Conservation (phyloP, 306 rosid species). For the Vigna radiata region DNA sequence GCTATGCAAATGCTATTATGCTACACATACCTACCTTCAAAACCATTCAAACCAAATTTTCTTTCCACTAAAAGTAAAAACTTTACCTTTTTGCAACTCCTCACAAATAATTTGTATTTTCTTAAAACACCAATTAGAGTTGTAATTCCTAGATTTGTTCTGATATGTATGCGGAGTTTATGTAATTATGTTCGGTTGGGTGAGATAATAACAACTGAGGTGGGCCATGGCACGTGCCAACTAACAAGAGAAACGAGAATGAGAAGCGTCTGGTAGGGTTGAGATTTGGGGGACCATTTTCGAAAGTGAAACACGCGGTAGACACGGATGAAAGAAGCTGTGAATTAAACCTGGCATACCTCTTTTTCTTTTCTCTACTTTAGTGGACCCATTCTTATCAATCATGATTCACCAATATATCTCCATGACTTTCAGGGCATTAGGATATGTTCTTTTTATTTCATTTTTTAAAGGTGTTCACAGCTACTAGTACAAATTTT, state of each 20-base stretch:
- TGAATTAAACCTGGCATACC: not conserved
- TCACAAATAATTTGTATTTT: no score
- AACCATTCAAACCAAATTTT: not conserved
- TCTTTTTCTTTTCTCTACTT: not conserved
- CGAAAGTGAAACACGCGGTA: not conserved
- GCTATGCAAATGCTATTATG: not conserved
- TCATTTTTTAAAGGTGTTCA: not conserved
- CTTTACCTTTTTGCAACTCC: not conserved
- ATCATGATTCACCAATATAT: not conserved
- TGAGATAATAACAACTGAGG: not conserved
- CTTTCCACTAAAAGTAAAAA: not conserved
- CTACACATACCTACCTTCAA: constrained; percentile 10
- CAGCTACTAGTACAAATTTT: not conserved
- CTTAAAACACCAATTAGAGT: no score
- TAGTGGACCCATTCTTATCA: constrained; percentile 15
- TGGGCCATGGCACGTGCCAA: constrained; percentile 13
- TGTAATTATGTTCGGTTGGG: no score
- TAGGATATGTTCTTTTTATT: not conserved
- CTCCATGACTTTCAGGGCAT: not conserved
- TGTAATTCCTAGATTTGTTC: not conserved
- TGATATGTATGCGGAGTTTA: not conserved
- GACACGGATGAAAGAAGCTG: constrained; percentile 11
- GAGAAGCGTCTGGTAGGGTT: not conserved
- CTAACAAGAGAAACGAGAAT: not conserved
- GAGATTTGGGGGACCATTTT: constrained; percentile 15